Base-by-base conservation (phyloP, 352 stramenopile species). In the Paralagenidium karlingii region DNA sequence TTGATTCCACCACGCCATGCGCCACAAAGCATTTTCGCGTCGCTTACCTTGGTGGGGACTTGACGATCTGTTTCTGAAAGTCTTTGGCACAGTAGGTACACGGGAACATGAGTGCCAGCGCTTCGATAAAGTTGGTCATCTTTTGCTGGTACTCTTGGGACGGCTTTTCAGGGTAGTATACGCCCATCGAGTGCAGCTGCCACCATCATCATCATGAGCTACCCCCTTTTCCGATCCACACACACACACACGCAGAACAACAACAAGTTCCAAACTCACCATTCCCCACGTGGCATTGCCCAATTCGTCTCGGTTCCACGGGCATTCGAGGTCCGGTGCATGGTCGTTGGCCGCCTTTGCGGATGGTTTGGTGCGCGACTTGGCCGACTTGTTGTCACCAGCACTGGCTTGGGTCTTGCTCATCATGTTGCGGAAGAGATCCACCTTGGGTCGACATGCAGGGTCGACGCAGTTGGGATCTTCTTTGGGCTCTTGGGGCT, bases 161-260 rank as follows among this genome's bases (percentile, higher is more conserved):
- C 26, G 95, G 95, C 40, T 92, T 82, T 13, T 98, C 89, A 1
- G 95, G 94, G 70, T 97, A 98, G 70, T 98, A 98, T 27, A 94
- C 90, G 11, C 91, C 90, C 66, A 91, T 96, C 10, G 84, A 95
- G 49, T 96, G 87, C 29, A 96, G 60, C 79, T 94, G 45, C 5
- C n/a, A 38, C 4, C 57, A 22, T 19, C 22, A 42, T 18, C 7
- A 38, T 19, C 19, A 47, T 22, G 2, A 34, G 15, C 1, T 9
- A 21, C 11, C 41, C 13, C 26, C 54, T 26, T 28, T 11, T 24
- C 25, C 5, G 34, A n/a, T 15, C 32, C 21, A 13, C 28, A 12
- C 13, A 9, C 33, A 10, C 20, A 21, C 12, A 21, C 4, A 19
- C 4, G n/a, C 8, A 47, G 13, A 16, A 10, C 13, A 24, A 45